Base-by-base conservation (phyloP, 108 stramenopile species). In the Cyclotella cryptica region DNA sequence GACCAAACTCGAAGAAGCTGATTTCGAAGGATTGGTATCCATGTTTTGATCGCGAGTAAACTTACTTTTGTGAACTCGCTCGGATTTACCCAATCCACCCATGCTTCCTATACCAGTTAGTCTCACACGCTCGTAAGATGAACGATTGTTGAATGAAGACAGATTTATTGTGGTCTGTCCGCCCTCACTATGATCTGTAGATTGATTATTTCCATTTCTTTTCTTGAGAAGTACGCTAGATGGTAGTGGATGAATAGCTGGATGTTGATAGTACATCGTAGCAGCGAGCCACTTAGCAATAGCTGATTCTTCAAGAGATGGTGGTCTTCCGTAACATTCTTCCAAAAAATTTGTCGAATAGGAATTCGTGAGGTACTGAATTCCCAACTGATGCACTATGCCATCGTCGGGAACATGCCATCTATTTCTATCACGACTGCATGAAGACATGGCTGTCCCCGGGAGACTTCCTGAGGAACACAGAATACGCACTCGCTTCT, bases 181-280 rank as follows among this genome's bases (percentile, higher is more conserved):
- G 21, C 10, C 35, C 42, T 42, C 39, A 19, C 39, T n/a, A 30
- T n/a, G n/a, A 22, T 47, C 13, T n/a, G 3, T 44, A 17, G 54
- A n/a, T 15, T 22, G 14, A 29, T 35, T 61, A n/a, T 17, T 28
- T 18, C 13, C 5, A 28, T 52, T 47, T 22, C 47, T 52, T 19
- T 24, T 21, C 24, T 55, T 39, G 9, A 57, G 15, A 42, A 81
- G 59, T 55, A 84, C 22, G 22, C 43, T 43, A 21, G 52, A 24
- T 18, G 83, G 83, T 8, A 84, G 67, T 9, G 83, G 83, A 63
- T 84, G 66, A n/a, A 75, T 74, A 8, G 83, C 55, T 63, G 83
- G 83, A 75, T 84, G 78, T 46, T 78, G 83, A 74, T 75, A 84
- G 63, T 84, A 84, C 78, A 84, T 79, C 21, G 68, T 75, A 43